Conservation (phyloP, 2,329 filamentous ascomycete species). For the Ceratocystis albifundus region DNA sequence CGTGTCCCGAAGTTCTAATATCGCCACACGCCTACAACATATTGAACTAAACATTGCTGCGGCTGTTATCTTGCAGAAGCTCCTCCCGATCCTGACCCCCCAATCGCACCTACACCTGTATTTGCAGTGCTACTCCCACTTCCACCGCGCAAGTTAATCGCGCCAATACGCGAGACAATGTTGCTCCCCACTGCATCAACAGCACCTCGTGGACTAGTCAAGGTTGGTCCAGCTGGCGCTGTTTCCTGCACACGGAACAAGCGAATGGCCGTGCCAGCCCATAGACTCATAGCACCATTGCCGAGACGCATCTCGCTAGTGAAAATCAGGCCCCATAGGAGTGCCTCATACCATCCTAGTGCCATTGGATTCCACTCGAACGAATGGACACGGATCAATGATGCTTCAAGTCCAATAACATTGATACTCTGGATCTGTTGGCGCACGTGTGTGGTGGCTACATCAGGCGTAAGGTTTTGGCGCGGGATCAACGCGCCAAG, state of each 20-base stretch:
- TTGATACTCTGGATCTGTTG: constrained; percentile 48
- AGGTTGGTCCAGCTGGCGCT: constrained; percentile 62
- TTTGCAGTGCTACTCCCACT: constrained; percentile 18
- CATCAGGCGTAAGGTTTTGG: constrained; percentile 36
- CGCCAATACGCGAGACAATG: constrained; percentile 74
- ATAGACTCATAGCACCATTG: constrained; percentile 62
- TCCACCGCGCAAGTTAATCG: constrained; percentile 55
- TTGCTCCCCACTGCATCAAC: constrained; percentile 90
- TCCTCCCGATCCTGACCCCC: not conserved
- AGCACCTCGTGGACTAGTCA: constrained; percentile 76
- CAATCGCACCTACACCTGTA: not conserved
- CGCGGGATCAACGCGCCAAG: constrained; percentile 46
- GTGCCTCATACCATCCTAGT: constrained; percentile 88
- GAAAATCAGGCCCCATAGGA: constrained; percentile 90
- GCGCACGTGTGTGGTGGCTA: constrained; percentile 37
- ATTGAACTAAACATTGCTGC: not conserved
- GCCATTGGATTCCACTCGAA: constrained; percentile 91
- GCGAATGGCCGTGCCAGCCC: constrained; percentile 82
- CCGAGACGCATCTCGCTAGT: constrained; percentile 81
- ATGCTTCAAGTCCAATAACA: constrained; percentile 62
- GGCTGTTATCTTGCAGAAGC: not conserved
- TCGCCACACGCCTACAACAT: not conserved
- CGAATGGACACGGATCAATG: constrained; percentile 64
- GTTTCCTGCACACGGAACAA: constrained; percentile 85
- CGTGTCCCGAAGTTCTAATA: not conserved